Evolutionary conservation across 2,329 filamentous ascomycete species (phyloP), one percentile per base, ranked within the genome.

Genomic region (Monilinia vaccinii-corymbosi): DNA sequence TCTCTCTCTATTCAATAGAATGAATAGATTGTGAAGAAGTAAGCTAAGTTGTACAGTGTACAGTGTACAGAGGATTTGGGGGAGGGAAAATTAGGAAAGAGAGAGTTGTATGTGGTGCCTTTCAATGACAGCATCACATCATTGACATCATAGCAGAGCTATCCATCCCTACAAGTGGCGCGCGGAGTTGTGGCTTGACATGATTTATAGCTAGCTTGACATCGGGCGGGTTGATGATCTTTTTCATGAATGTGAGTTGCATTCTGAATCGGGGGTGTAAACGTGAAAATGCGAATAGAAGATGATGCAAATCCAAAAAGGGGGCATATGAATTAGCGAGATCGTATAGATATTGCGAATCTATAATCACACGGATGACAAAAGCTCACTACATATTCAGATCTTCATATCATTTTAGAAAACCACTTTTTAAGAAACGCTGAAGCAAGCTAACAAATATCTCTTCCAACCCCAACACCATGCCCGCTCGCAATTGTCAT

Each of bases 61-160:
- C 25, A 28, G 25, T 28, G 25, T 28, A 28, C 3, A 28, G 25
- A 28, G 25, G 25, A 6, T 36, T 13, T 18, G 38, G 49, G 36
- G 23, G 25, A 31, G 1, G 18, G 40, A 40, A 38, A 18, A 49
- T 21, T 36, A 3, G 13, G 32, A 13, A 13, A 25, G 13, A 10
- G 38, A 18, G 18, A 16, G 38, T n/a, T 28, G n/a, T 31, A 21
- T 31, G 31, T 44, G 51, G n/a, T 31, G 38, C 14, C 32, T 32
- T 13, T 32, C 44, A 14, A 56, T 60, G 58, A 49, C 50, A 42
- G 58, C 58, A 59, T 55, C 51, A 55, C 58, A 59, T 55, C 51
- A 55, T 59, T 59, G 48, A 47, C n/a, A 25, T 28, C 32, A 28
- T 7, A 42, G n/a, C 25, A n/a, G 6, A 36, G 48, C 14, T 21